Conservation (phyloP, 148 eudicot species). For the Beta vulgaris region DNA sequence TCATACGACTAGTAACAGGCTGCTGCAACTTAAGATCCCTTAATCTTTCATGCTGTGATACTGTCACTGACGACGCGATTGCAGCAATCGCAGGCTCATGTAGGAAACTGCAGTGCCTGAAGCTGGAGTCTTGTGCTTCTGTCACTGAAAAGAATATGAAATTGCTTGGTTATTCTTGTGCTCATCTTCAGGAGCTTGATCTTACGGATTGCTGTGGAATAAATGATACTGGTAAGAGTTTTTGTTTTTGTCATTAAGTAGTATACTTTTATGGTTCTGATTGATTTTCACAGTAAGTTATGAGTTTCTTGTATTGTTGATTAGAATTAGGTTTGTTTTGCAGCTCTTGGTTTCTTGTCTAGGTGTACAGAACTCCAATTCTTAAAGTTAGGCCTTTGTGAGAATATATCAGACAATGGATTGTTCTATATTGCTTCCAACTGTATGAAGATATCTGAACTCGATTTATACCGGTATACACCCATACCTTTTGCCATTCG, state of each 20-base stretch:
- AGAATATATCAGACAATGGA: conserved; percentile 61
- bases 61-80: conserved; percentile 60
- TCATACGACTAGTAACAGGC: conserved; percentile 44
- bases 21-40: conserved; percentile 45
- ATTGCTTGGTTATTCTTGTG: conserved; percentile 47
- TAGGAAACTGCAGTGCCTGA: conserved; percentile 46
- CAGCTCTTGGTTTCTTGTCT: conserved; percentile 65
- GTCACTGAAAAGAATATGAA: conserved; percentile 56
- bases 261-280: too few relatives aligned
- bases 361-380: conserved; percentile 52
- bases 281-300: background rate
- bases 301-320: background rate
- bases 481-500: background rate
- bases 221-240: conserved; percentile 47
- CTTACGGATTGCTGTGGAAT: conserved; percentile 73
- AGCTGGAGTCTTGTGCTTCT: conserved; percentile 64
- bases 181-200: conserved; percentile 67
- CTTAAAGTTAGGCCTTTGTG: conserved; percentile 70
- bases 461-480: conserved; percentile 73
- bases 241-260: background rate
- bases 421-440: conserved; percentile 56
- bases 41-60: conserved; percentile 63
- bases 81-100: conserved; percentile 54
- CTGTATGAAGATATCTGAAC: conserved; percentile 54
- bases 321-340: background rate